Conservation (phyloP, 202 grass and related monocot species). For the Zoysia matrella region DNA sequence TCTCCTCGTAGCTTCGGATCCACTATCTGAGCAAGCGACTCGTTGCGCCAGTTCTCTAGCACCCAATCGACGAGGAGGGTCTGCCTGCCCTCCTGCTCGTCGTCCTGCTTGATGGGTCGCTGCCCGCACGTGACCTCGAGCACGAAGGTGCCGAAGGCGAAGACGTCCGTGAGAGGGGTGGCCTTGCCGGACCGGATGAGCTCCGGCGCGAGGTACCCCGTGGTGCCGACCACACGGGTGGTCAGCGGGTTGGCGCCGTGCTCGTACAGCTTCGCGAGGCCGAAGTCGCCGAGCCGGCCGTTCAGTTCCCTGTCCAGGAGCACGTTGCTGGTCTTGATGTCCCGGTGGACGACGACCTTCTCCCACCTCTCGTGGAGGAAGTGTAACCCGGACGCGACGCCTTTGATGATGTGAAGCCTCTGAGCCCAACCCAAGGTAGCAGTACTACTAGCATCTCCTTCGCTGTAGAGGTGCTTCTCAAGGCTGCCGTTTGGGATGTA, state of each 20-base stretch:
- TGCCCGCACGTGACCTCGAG: constrained; percentile 17
- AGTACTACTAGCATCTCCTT: background rate
- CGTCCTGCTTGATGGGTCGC: background rate
- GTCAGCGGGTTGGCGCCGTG: background rate
- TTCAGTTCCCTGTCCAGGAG: constrained; percentile 8
- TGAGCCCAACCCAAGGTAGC: background rate
- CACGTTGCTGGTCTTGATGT: constrained; percentile 8
- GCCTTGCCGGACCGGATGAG: background rate
- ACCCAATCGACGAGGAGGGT: constrained; percentile 24
- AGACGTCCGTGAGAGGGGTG: background rate
- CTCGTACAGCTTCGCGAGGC: constrained; percentile 8
- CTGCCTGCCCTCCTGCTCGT: background rate
- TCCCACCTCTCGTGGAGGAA: constrained; percentile 30
- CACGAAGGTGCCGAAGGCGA: background rate
- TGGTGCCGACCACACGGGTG: background rate
- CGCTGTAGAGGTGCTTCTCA: constrained; percentile 37
- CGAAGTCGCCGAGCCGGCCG: background rate
- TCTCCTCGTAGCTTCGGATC: constrained; percentile 11
- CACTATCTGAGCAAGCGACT: background rate
- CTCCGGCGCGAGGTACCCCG: background rate
- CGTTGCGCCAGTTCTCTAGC: constrained; percentile 9
- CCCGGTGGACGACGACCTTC: constrained; percentile 6
- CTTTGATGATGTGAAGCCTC: constrained; percentile 35
- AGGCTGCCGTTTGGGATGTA: constrained; percentile 34
- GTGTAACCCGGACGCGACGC: constrained; percentile 21